Base-by-base conservation (phyloP, 140 eudicot genomes). In the Senecio squalidus region DNA sequence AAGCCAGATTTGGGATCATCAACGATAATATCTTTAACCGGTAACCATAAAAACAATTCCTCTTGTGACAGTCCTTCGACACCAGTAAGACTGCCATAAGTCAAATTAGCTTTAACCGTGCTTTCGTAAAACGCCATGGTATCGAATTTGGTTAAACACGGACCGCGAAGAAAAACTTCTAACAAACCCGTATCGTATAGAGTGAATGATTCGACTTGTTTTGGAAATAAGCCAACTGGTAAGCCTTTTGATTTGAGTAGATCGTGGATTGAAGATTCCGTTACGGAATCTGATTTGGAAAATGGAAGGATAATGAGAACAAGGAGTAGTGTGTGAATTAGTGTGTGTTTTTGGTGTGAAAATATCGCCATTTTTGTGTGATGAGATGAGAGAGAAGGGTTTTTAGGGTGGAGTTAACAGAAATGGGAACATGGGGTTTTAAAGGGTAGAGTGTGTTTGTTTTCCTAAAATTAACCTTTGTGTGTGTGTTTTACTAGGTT, bases 81-180 rank as follows among this genome's bases (percentile, higher is more conserved):
- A 1, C 77, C 87, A 24, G 75, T 62, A 25, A 89, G 87, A n/a
- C 88, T 66, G 0, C 97, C 89, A 47, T 78, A 80, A 0, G 79
- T 89, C 9, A 89, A 76, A 58, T 89, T 89, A 5, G 94, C 97
- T 52, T 78, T 67, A 2, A 89, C 74, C 5, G 76, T 80, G 31
- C 93, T 89, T 15, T 89, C 94, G 18, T 79, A 89, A 27, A 80
- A 82, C 4, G 82, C 97, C 81, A 74, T 72, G 2, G 85, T 89
- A 25, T 89, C 95, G 52, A 85, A 85, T 51, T 74, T 82, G 14
- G 95, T 71, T 41, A 85, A 58, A 43, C 97, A 89, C 0, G 97
- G 95, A 2, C 80, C 77, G 17, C 83, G 79, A 0, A 89, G 51
- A 33, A 48, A 67, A 2, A 89, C 89, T 28, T 89, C 80, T 3